A percentile compares a stretch with the other conserved stretches of the same genome.
Conservation (phyloP, 2,329 filamentous ascomycete species). For the Parastagonospora avenae region DNA sequence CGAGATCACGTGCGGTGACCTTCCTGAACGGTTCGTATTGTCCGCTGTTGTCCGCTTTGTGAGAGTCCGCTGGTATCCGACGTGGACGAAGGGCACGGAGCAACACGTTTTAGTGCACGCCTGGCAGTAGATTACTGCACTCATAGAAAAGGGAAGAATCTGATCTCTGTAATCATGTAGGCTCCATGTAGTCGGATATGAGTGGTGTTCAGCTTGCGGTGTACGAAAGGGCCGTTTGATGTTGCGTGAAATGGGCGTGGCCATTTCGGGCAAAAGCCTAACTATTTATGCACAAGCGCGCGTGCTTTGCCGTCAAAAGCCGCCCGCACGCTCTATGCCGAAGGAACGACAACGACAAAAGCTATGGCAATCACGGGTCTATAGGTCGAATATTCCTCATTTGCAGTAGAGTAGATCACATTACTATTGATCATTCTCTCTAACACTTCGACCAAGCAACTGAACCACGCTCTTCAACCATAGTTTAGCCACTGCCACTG, state of each 20-base stretch:
- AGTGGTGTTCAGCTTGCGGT: slow-evolving; percentile 2
- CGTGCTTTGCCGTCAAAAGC: slow-evolving; percentile 15
- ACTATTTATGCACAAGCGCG: slow-evolving; percentile 2
- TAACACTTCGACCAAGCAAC: too few relatives aligned
- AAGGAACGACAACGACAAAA: slow-evolving; percentile 10
- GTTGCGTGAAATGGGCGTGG: not conserved
- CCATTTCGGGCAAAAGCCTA: slow-evolving; percentile 5
- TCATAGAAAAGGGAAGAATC: too few relatives aligned
- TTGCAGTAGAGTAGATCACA: too few relatives aligned
- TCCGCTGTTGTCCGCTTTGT: slow-evolving; percentile 26
- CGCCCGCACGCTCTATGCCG: slow-evolving; percentile 20
- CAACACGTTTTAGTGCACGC: not conserved
- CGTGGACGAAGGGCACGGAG: not conserved
- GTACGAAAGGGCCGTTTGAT: not conserved
- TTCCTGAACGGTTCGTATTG: slow-evolving; percentile 17
- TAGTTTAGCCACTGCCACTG: too few relatives aligned
- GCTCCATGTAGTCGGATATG: not conserved
- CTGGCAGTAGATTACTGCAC: too few relatives aligned
- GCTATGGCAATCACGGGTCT: too few relatives aligned
- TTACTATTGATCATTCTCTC: too few relatives aligned
- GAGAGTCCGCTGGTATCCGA: slow-evolving; percentile 27
- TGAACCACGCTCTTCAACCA: too few relatives aligned
- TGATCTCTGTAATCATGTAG: not conserved
- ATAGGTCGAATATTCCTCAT: too few relatives aligned
- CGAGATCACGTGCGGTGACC: slow-evolving; percentile 31